Evolutionary conservation across 495 filamentous ascomycete species (phyloP).

Genomic region (Aspergillus conjunctus): DNA sequence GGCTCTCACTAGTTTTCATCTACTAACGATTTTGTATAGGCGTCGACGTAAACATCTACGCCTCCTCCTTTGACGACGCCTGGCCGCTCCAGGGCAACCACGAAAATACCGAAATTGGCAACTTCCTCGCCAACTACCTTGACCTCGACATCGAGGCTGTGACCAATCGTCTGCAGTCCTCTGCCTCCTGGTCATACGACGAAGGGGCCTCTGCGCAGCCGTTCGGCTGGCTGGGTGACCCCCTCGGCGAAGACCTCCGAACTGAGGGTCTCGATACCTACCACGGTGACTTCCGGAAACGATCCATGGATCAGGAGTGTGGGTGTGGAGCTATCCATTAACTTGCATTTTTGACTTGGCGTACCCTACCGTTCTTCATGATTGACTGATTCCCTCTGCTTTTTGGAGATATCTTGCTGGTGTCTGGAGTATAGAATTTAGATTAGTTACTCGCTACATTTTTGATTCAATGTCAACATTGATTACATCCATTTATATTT

Average conservation of each 20-base stretch:
- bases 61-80: constrained; percentile 53
- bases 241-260: constrained; percentile 37
- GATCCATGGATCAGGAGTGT: constrained; percentile 38
- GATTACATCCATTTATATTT: too few species aligned
- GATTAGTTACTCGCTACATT: too few species aligned
- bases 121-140: constrained; percentile 77
- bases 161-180: constrained; percentile 70
- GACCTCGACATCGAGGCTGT: constrained; percentile 74
- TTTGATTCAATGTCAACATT: too few species aligned
- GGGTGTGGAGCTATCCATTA: constrained; percentile 43
- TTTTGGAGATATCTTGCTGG: background rate
- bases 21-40: constrained; percentile 39
- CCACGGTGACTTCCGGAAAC: constrained; percentile 53
- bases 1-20: background rate
- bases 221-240: constrained; percentile 48
- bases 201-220: constrained; percentile 7
- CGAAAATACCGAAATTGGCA: constrained; percentile 91
- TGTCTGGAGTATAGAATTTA: too few species aligned
- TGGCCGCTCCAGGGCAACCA: constrained; percentile 73
- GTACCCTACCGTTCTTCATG: background rate
- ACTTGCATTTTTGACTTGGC: constrained; percentile 9
- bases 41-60: constrained; percentile 92
- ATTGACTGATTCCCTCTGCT: background rate
- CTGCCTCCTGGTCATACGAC: constrained; percentile 35
- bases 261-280: constrained; percentile 49